Percentiles rank a stretch among this genome's conserved stretches.
Conservation (phyloP, 257 asterid genomes). For the Mitragyna speciosa region DNA sequence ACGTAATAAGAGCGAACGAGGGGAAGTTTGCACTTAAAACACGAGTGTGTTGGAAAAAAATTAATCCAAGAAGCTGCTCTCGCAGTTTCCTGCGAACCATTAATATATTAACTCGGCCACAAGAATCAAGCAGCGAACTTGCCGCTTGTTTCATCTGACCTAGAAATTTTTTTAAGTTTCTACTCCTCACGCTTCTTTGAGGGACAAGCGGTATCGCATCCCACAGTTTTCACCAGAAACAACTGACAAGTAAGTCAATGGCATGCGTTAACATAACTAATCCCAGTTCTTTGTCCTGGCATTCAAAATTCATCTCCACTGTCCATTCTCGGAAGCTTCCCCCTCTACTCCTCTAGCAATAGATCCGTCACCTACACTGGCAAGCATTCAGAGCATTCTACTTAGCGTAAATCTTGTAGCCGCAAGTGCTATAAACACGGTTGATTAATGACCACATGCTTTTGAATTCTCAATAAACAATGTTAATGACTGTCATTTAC, state of each 20-base stretch:
- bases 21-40: neutral
- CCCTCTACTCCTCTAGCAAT: neutral
- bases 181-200: neutral
- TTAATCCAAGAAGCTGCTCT: neutral
- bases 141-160: slow-evolving; percentile 16
- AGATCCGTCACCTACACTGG: neutral
- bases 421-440: neutral
- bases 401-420: no score
- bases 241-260: neutral
- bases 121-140: slow-evolving; percentile 9
- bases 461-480: neutral
- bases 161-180: neutral
- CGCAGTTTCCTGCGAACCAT: neutral
- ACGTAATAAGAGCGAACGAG: neutral
- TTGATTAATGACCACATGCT: neutral
- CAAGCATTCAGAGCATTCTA: neutral
- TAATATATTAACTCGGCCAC: neutral
- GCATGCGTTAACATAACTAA: neutral
- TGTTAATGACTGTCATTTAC: neutral
- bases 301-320: neutral
- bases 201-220: neutral
- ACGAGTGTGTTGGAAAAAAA: neutral
- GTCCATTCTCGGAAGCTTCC: neutral
- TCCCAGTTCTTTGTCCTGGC: neutral
- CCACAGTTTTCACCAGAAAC: neutral